A percentile compares a stretch with the other conserved stretches of the same genome.
Conservation (phyloP, 495 filamentous ascomycete species). For the Achaetomiella virescens region DNA sequence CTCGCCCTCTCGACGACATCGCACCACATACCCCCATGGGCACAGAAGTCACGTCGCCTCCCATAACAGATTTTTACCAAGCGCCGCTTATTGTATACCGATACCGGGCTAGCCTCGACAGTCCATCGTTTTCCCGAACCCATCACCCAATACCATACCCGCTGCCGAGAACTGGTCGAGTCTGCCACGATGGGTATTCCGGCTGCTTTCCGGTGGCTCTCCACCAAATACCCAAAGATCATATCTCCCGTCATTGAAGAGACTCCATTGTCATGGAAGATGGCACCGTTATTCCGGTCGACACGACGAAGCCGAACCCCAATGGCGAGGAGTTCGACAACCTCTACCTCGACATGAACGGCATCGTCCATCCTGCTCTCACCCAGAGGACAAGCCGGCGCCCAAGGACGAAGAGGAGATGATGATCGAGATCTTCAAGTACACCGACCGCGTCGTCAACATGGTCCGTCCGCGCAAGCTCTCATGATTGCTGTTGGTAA, state of each 20-base stretch:
- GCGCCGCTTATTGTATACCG: neutral
- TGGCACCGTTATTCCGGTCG: slow-evolving; percentile 75
- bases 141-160: neutral
- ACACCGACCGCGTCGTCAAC: slow-evolving; percentile 95
- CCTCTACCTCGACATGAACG: slow-evolving; percentile 98
- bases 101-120: slow-evolving; percentile 1
- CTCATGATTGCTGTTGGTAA: slow-evolving; percentile 96
- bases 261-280: slow-evolving; percentile 65
- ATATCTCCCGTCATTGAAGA: slow-evolving; percentile 87
- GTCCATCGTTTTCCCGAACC: neutral
- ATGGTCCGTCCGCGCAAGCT: slow-evolving; percentile 95
- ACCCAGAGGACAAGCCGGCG: slow-evolving; percentile 87
- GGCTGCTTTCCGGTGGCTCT: slow-evolving; percentile 88
- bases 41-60: neutral
- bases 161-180: neutral
- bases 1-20: neutral
- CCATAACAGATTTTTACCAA: neutral
- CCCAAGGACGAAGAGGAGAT: slow-evolving; percentile 95
- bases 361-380: slow-evolving; percentile 97
- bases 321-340: slow-evolving; percentile 99
- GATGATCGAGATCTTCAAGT: slow-evolving; percentile 97
- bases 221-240: slow-evolving; percentile 94
- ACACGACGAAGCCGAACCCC: slow-evolving; percentile 78
- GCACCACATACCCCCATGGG: neutral
- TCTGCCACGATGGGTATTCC: slow-evolving; percentile 79